Base-by-base conservation (phyloP, 2,329 filamentous ascomycete genomes). In the Calonectria pseudoturangicola region DNA sequence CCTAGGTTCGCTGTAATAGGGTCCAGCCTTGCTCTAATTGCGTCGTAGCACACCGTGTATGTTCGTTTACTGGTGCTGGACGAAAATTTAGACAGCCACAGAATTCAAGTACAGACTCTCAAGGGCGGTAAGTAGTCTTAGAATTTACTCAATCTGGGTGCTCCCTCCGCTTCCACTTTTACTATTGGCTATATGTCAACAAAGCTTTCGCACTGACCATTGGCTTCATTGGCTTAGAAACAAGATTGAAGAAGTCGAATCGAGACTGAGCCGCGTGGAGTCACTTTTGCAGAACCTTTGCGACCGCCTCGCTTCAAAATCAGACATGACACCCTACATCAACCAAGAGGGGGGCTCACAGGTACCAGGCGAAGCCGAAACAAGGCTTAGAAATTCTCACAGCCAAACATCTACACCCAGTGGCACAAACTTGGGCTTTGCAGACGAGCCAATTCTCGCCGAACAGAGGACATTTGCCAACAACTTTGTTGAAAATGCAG, bases 1-100 rank as follows among this genome's bases (percentile, higher is more conserved):
- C 58, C 58, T 74, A 91, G 89, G 89, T 91, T 69, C 88, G 89
- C 56, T 91, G 89, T 77, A 88, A 91, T 79, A 91, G 90, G 80
- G 87, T 89, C 48, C 87, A 86, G 73, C 89, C 89, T 30, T 91
- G 89, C 79, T 88, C 89, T 64, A 91, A 91, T 77, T 91, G 89
- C 77, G 86, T 87, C 39, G 89, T 86, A 27, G 87, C 89, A 28
- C 87, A 87, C 73, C 84, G 89, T 9, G 79, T 84, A 13, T 91
- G 89, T 78, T 89, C 88, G 71, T 91, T 88, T 4, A 90, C 88
- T 0, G 89, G 89, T 4, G 83, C 85, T 18, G 88, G 88, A 8
- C 89, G 91, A 77, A 87, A 88, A 73, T 87, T 88, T 39, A 89
- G 88, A 78, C 89, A 90, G 77, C 83, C 85, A 51, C 85, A 89